These are phyloP conservation scores for Neonectria punicea DNA, from an alignment of 2,329 filamentous ascomycete species.

Conservation along the genomic window DNA sequence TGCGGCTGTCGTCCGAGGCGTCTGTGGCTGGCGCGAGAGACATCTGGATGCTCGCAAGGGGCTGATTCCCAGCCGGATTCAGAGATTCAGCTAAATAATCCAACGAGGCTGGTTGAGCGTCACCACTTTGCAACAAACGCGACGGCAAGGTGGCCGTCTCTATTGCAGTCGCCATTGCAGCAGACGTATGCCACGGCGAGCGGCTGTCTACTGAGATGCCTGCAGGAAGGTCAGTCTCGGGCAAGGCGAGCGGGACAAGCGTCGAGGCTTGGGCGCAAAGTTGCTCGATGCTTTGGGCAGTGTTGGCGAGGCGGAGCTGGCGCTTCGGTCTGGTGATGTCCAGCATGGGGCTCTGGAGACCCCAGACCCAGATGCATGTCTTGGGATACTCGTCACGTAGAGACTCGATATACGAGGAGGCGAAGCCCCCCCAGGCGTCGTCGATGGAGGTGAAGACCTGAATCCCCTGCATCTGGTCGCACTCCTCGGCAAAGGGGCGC, in stretches of 20 bases:
- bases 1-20: slow-evolving; percentile 42
- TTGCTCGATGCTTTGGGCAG: slow-evolving; percentile 75
- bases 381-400: slow-evolving; percentile 93
- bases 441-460: slow-evolving; percentile 79
- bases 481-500: slow-evolving; percentile 89
- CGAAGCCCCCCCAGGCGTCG: slow-evolving; percentile 85
- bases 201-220: slow-evolving; percentile 68
- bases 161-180: slow-evolving; percentile 77
- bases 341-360: slow-evolving; percentile 71
- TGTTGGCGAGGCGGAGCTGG: slow-evolving; percentile 73
- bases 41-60: slow-evolving; percentile 79
- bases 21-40: slow-evolving; percentile 57
- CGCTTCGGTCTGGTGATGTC: slow-evolving; percentile 63
- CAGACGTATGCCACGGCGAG: slow-evolving; percentile 84
- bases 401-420: slow-evolving; percentile 76
- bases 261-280: slow-evolving; percentile 79
- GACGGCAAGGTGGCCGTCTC: slow-evolving; percentile 84
- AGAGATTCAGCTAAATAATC: slow-evolving; percentile 72
- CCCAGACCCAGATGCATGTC: slow-evolving; percentile 87
- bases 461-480: slow-evolving; percentile 89
- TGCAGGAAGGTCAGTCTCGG: slow-evolving; percentile 64
- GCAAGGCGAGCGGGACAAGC: slow-evolving; percentile 78
- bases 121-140: slow-evolving; percentile 65
- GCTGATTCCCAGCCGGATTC: slow-evolving; percentile 82
- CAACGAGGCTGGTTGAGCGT: slow-evolving; percentile 59